Evolutionary conservation across 1,284 basidiomycete genomes (phyloP), one percentile per base, ranked within the genome.

Genomic region (Cryptococcus sp.): DNA sequence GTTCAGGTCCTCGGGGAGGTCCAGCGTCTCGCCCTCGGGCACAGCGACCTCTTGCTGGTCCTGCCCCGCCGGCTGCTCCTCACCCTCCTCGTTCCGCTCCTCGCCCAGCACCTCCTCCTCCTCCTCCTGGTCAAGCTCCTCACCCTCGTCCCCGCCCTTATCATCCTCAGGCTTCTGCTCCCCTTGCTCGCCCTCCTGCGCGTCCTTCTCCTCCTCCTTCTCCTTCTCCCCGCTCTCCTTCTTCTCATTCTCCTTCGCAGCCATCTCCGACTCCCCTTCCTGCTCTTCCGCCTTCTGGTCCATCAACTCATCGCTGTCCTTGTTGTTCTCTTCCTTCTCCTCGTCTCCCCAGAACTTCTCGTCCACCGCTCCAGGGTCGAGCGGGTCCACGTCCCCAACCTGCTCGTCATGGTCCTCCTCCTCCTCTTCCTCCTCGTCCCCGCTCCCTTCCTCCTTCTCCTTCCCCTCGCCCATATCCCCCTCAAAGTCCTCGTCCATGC

Each of bases 261-360:
- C 79, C 68, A 68, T 62, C 44, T 77, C 71, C 46, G 74, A 62
- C 28, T 60, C 59, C 5, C 69, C 66, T 49, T 60, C 54, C 36
- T 68, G 67, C 53, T 74, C 75, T 62, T 74, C 63, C 20, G 54
- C 70, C 60, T 74, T 74, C 65, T 79, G 64, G 62, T 79, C 68
- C 62, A 77, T 77, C 54, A 75, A 70, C 55, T 78, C 78, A 55
- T 80, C 78, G 23, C 62, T 68, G 15, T 69, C 56, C 60, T 77
- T 70, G 39, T 80, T 73, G 52, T 83, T 78, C 50, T 81, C 76
- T 4, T 77, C 65, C 11, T 82, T 80, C 28, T 79, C 71, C 62
- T 94, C 87, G 62, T 93, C 89, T 37, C 88, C 91, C 95, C 96
- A 98, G 65, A 98, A 81, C 79, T 98, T 98, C 78, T 98, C 95